These are phyloP conservation scores for Grosmannia penicillata DNA, from an alignment of 2,329 filamentous ascomycete genomes.

Conservation along the genomic window DNA sequence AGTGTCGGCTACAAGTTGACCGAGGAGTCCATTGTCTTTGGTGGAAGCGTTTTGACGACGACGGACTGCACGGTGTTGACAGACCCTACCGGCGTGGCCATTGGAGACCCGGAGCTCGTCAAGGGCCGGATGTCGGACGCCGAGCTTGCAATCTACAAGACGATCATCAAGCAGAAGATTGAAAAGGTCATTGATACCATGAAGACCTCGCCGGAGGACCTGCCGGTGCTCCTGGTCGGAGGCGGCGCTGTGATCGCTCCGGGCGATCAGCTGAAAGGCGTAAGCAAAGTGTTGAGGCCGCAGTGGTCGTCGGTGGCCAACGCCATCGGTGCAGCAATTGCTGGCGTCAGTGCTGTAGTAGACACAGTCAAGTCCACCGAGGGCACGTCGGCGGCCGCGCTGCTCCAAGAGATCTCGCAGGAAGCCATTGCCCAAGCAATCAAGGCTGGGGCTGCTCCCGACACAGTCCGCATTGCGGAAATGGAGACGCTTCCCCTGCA, in stretches of 20 bases:
- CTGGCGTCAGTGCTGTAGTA: conserved; percentile 39
- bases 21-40: conserved; percentile 39
- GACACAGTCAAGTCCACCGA: conserved; percentile 36
- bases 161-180: conserved; percentile 31
- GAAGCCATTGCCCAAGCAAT: conserved; percentile 29
- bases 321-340: conserved; percentile 49
- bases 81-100: conserved; percentile 21
- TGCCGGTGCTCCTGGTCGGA: conserved; percentile 47
- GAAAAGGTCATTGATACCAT: conserved; percentile 44
- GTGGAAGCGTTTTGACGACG: conserved; percentile 39
- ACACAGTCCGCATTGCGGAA: conserved; percentile 32
- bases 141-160: conserved; percentile 22
- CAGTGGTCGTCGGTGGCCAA: conserved; percentile 46
- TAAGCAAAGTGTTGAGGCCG: conserved; percentile 40
- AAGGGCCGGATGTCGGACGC: conserved; percentile 16
- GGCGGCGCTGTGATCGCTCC: conserved; percentile 47
- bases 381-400: conserved; percentile 20
- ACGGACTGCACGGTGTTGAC: conserved; percentile 36
- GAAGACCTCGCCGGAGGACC: conserved; percentile 45
- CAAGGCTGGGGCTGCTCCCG: conserved; percentile 26
- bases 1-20: conserved; percentile 26
- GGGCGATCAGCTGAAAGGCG: conserved; percentile 36
- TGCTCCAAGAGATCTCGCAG: conserved; percentile 22
- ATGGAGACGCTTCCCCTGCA: conserved; percentile 39
- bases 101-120: conserved; percentile 22